Percentiles rank a stretch among this genome's conserved stretches.
Evolutionary conservation across 73 alveolate genomes (phyloP).

Genomic region (Paramecium pentaurelia): DNA sequence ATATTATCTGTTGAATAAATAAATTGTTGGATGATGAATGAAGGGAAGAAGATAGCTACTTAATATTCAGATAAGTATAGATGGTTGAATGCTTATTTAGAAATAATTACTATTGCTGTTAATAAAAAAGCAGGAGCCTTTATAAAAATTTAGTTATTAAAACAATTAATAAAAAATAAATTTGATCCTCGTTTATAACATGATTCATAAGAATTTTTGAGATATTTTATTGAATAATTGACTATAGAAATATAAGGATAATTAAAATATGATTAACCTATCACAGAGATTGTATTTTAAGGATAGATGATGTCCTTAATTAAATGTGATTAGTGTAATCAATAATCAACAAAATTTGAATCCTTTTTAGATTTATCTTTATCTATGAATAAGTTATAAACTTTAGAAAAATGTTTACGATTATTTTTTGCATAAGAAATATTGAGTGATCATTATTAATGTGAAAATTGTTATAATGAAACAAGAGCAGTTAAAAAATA

Average conservation of each 20-base stretch:
- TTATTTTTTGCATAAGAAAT: conserved; percentile 13
- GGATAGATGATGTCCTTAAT: conserved; percentile 34
- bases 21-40: conserved; percentile 31
- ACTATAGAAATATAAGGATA: conserved; percentile 14
- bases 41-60: not conserved
- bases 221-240: conserved; percentile 8
- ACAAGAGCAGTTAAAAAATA: conserved; percentile 17
- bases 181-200: conserved; percentile 29
- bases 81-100: not conserved
- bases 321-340: not conserved
- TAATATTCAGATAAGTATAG: not conserved
- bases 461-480: conserved; percentile 1
- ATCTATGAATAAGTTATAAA: not conserved
- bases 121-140: conserved; percentile 44
- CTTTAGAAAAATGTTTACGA: not conserved
- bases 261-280: conserved; percentile 12
- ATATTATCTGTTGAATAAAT: not conserved
- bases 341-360: conserved; percentile 1
- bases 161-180: not conserved
- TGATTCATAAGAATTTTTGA: conserved; percentile 8
- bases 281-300: conserved; percentile 22
- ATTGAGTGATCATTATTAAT: conserved; percentile 13
- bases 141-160: not conserved
- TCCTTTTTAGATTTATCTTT: conserved; percentile 18
- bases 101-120: not conserved